Evolutionary conservation across 805 yeast species (phyloP).

Genomic region (Komagataella mondaviorum): DNA sequence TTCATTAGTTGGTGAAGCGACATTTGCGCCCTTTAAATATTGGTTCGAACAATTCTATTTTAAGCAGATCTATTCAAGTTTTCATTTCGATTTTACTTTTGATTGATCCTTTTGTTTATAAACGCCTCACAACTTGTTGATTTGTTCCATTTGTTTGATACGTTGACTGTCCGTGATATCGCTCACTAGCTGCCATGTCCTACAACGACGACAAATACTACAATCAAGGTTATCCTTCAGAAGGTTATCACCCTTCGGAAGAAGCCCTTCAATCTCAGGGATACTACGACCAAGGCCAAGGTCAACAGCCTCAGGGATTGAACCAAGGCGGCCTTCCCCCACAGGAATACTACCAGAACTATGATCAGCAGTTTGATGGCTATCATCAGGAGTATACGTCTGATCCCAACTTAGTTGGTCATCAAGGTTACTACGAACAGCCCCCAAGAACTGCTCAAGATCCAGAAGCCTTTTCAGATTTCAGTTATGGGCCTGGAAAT

Average conservation of each 20-base stretch:
- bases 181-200: slow-evolving; percentile 29
- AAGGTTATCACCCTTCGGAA: slow-evolving; percentile 14
- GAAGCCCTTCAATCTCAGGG: slow-evolving; percentile 10
- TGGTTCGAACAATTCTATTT: neutral
- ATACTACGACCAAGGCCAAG: slow-evolving; percentile 14
- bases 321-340: neutral
- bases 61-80: neutral
- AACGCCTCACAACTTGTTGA: neutral
- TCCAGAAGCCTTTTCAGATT: slow-evolving; percentile 48
- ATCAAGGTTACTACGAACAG: slow-evolving; percentile 39
- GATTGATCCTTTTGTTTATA: neutral
- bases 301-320: slow-evolving; percentile 8
- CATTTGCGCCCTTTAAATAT: neutral
- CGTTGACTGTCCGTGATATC: neutral
- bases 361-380: slow-evolving; percentile 25
- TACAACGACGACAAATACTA: slow-evolving; percentile 44
- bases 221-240: slow-evolving; percentile 19
- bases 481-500: slow-evolving; percentile 33
- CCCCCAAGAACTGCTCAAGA: slow-evolving; percentile 23
- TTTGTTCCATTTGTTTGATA: neutral
- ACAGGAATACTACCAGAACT: slow-evolving; percentile 25
- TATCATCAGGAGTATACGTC: slow-evolving; percentile 13
- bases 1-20: neutral
- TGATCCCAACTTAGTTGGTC: slow-evolving; percentile 18
- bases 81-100: slow-evolving; percentile 2